Conservation (phyloP, 1,139 yeast genomes). For the Suhomyces ambrosiae region DNA sequence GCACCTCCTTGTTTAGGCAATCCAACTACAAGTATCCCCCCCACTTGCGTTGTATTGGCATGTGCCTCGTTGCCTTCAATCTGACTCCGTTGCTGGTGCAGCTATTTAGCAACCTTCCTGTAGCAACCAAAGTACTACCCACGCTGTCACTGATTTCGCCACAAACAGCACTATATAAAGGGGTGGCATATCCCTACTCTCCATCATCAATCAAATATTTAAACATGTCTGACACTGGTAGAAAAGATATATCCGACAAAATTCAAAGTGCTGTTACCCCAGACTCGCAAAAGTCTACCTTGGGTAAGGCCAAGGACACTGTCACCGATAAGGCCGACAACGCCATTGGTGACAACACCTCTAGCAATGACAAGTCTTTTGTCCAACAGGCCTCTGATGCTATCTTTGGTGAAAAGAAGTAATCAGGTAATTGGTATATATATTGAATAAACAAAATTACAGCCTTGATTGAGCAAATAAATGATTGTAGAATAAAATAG, state of each 20-base stretch:
- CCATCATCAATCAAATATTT: constrained; percentile 6
- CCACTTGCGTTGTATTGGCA: no score
- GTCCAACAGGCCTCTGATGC: constrained; percentile 68
- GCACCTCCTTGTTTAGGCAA: no score
- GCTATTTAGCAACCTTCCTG: constrained; percentile 1
- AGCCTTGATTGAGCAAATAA: no score
- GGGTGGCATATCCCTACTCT: not conserved
- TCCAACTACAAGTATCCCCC: no score
- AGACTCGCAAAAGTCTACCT: constrained; percentile 64
- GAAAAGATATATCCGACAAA: constrained; percentile 76
- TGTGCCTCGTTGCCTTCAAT: not conserved
- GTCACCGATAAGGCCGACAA: constrained; percentile 69
- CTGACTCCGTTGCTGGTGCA: not conserved
- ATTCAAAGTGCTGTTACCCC: constrained; percentile 69
- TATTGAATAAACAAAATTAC: not conserved
- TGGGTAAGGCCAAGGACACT: constrained; percentile 70
- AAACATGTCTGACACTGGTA: constrained; percentile 71
- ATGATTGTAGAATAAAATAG: no score
- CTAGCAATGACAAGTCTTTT: constrained; percentile 67
- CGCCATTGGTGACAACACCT: constrained; percentile 58
- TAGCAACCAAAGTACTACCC: not conserved
- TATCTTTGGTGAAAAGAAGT: constrained; percentile 22
- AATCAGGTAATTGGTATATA: no score
- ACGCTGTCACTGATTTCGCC: not conserved
- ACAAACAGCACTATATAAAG: constrained; percentile 9